Evolutionary conservation across 306 rosid species (phyloP).

Genomic region (Trichosanthes truncata): DNA sequence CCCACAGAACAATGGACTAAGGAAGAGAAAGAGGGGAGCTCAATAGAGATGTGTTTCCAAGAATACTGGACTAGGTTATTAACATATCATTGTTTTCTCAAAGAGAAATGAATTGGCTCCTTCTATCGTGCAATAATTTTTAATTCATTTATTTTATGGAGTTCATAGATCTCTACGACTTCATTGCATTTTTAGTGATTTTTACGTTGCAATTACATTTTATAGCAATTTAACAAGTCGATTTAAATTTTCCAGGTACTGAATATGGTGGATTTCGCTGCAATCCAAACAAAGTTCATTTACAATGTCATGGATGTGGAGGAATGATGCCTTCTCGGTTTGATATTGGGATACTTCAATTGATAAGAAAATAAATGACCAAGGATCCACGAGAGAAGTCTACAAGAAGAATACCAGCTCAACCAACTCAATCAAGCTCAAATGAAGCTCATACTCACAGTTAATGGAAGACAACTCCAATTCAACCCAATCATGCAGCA

Average conservation of each 20-base stretch:
- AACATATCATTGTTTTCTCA: background rate
- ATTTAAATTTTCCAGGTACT: slow-evolving; percentile 25
- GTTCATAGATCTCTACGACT: background rate
- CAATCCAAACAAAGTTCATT: slow-evolving; percentile 48
- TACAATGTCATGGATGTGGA: slow-evolving; percentile 88
- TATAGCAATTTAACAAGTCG: background rate
- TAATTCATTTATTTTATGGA: background rate
- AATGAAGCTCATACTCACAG: too few species aligned
- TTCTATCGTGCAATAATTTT: background rate
- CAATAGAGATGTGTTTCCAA: too few species aligned
- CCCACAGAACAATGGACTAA: too few species aligned
- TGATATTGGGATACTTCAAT: slow-evolving; percentile 38
- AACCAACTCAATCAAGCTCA: too few species aligned
- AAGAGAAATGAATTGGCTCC: background rate
- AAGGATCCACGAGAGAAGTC: too few species aligned
- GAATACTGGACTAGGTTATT: too few species aligned
- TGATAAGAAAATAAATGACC: too few species aligned
- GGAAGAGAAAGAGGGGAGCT: too few species aligned
- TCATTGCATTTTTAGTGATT: background rate
- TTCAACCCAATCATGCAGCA: too few species aligned
- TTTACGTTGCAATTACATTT: background rate
- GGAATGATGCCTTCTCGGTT: slow-evolving; percentile 90
- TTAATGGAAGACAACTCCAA: too few species aligned
- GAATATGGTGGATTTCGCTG: slow-evolving; percentile 58
- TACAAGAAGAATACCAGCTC: too few species aligned